Conservation (phyloP, 2,329 filamentous ascomycete species). For the Colletotrichum australisinense region DNA sequence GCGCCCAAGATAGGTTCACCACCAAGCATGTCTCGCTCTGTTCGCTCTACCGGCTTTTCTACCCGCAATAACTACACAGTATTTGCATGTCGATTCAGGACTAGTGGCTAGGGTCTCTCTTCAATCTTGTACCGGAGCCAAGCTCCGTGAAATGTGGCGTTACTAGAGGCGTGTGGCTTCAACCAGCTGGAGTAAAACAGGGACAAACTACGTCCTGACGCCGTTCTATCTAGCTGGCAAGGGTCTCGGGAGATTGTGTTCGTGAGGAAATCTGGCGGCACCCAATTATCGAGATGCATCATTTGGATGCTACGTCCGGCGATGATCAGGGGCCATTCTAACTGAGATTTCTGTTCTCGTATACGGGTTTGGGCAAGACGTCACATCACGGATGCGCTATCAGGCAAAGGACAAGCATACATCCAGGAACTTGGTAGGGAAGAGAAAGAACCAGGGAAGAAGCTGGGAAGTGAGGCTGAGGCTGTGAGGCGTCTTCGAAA, state of each 20-base stretch:
- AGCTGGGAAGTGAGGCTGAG: conserved; percentile 17
- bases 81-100: background rate
- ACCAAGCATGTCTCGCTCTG: background rate
- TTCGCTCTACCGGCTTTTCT: background rate
- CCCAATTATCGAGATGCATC: background rate
- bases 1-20: background rate
- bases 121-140: background rate
- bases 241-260: background rate
- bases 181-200: background rate
- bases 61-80: too few species aligned
- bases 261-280: background rate
- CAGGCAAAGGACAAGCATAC: background rate
- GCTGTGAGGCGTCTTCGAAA: background rate
- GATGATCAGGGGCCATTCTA: background rate
- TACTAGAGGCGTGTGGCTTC: background rate
- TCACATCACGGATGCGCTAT: too few species aligned
- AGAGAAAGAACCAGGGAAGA: background rate
- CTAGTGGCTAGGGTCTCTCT: background rate
- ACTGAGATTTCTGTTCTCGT: background rate
- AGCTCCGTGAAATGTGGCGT: background rate
- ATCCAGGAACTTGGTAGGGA: background rate
- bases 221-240: background rate
- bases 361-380: too few species aligned
- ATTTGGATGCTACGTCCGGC: background rate
- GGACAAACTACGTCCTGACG: background rate